Base-by-base conservation (phyloP, 176 grass and related monocot species). In the Oryza meyeriana region DNA sequence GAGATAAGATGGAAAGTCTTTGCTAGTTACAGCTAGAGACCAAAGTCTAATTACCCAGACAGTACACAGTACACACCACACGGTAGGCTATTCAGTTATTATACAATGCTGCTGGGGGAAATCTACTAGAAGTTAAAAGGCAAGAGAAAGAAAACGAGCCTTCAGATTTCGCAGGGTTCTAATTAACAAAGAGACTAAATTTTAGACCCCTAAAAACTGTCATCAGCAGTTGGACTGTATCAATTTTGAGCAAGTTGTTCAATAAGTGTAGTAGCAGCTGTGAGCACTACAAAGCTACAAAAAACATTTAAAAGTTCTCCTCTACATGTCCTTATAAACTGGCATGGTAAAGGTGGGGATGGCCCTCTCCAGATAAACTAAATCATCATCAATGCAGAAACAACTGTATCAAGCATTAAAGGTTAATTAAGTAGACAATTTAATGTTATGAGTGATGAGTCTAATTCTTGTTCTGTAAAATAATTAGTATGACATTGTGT, bases 171-270 rank as follows among this genome's bases (percentile, higher is more conserved):
- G 3, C 13, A 1, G 10, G 8, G 69, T 61, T n/a, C 20, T 35
- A 47, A 12, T 44, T 78, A 61, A 32, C 20, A 34, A 81, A 44
- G 3, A 33, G 34, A 61, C 14, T 69, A 69, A 86, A 41, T 81
- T 86, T 31, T 22, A 28, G 26, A 48, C 10, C 32, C n/a, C 35
- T 10, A 63, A 76, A 76, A 41, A 79, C n/a, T 77, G 40, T 9
- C 12, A 71, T 1, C 6, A n/a, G 1, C 7, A 47, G 10, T 66
- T 65, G 4, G 6, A 32, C 8, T 55, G 14, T 10, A 64, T 5
- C 62, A 4, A 33, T 42, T 35, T 78, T 61, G 39, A 72, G 55
- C 35, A 64, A 31, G 5, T 38, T 30, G 47, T 80, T 64, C 11
- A 57, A 40, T 16, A 42, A 39, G 12, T 74, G 36, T 39, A 64